Evolutionary conservation across 164 flowering plant species (phyloP), one percentile per base, ranked within the genome.

Genomic region (Houttuynia cordata): DNA sequence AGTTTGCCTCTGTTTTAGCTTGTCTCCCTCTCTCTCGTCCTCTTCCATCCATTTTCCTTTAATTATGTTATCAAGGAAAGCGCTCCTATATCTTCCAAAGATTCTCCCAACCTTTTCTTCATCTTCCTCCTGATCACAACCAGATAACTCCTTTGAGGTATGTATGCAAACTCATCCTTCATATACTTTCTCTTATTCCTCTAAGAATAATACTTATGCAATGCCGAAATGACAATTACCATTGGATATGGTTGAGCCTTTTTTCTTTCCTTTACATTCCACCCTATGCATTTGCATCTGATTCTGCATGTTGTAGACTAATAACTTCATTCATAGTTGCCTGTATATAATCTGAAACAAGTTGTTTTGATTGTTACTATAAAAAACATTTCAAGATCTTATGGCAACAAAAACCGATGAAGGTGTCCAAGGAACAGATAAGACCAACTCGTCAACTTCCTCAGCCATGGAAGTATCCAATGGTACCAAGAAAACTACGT

Each of bases 391-490:
- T 45, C 15, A 53, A 25, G 22, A 21, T 12, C 42, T 54, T 22
- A 81, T 81, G 85, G 81, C 80, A 18, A 70, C 82, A 24, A 80
- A 64, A 51, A 59, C 47, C 40, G 73, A 62, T 51, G 68, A 70
- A 49, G 40, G 40, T 41, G 62, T 24, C 21, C 7, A 51, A 9
- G 63, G 63, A 53, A 71, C 69, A 50, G 73, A 72, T 70, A 73
- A 68, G 73, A 67, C 24, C 37, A 56, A 34, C 7, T 55, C 51
- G 39, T 41, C 73, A 22, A 57, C 69, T 39, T 30, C 70, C 39
- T 60, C 15, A 57, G 30, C 24, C 25, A 62, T 2, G 14, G 63
- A 24, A 15, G 21, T 42, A n/a, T 61, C 73, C 17, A 60, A 59
- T 54, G 70, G 57, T 10, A 65, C 24, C 30, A 63, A 40, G 55